phyloP scores from a whole-genome alignment of 108 stramenopile genomes.

The Cyclotella kingstonii region DNA sequence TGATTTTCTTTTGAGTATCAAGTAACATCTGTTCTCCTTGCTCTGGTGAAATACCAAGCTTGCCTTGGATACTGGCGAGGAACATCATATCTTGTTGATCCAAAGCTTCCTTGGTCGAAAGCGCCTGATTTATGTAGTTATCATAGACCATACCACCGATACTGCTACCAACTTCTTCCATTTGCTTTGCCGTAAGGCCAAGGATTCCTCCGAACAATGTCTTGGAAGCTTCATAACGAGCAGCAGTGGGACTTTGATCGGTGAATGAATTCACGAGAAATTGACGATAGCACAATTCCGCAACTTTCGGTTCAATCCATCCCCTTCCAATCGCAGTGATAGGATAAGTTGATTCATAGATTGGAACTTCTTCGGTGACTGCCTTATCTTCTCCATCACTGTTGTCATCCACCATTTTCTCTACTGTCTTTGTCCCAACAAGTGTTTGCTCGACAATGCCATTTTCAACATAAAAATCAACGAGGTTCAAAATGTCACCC shows the following conservation, averaged over 20 bases:
- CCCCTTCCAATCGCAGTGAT: slow-evolving; percentile 69
- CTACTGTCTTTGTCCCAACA: slow-evolving; percentile 68
- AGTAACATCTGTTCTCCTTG: slow-evolving; percentile 71
- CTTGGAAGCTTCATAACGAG: slow-evolving; percentile 69
- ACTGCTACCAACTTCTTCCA: slow-evolving; percentile 73
- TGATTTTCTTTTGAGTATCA: slow-evolving; percentile 77
- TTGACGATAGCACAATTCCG: slow-evolving; percentile 80
- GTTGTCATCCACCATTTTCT: slow-evolving; percentile 63
- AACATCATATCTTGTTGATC: slow-evolving; percentile 96
- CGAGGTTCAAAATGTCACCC: slow-evolving; percentile 83
- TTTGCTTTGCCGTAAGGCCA: slow-evolving; percentile 69
- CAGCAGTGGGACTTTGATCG: slow-evolving; percentile 64
- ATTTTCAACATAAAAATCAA: slow-evolving; percentile 88
- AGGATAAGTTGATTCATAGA: slow-evolving; percentile 73
- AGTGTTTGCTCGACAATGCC: slow-evolving; percentile 65
- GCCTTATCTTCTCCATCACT: slow-evolving; percentile 58
- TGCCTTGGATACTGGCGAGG: slow-evolving; percentile 82
- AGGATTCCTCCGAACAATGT: slow-evolving; percentile 82
- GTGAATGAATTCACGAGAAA: slow-evolving; percentile 84
- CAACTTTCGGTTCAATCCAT: slow-evolving; percentile 65
- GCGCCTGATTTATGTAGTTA: slow-evolving; percentile 78
- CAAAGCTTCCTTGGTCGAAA: slow-evolving; percentile 75
- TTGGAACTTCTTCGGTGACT: slow-evolving; percentile 59
- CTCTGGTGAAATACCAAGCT: slow-evolving; percentile 77
- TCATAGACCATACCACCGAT: slow-evolving; percentile 85